Conservation (phyloP, 108 stramenopile species). For the Cyclotella distinguenda region DNA sequence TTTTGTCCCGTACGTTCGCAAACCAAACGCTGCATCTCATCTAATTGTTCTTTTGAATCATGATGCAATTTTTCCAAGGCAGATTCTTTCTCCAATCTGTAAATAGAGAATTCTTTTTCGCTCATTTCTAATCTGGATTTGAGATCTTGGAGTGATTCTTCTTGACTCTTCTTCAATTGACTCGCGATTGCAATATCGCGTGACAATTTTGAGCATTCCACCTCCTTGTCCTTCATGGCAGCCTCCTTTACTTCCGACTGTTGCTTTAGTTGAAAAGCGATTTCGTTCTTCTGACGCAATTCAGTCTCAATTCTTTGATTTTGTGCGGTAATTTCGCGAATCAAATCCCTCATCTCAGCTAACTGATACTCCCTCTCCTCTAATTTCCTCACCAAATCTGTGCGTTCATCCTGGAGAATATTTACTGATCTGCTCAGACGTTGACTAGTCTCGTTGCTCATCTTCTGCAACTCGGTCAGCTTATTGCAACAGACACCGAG, state of each 20-base stretch:
- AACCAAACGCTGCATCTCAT: not conserved
- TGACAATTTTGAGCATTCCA: slow-evolving; percentile 6
- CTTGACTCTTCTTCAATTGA: not conserved
- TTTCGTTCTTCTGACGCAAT: not conserved
- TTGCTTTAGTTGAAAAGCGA: slow-evolving; percentile 5
- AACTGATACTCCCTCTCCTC: slow-evolving; percentile 24
- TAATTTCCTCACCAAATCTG: slow-evolving; percentile 12
- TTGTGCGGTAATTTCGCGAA: slow-evolving; percentile 14
- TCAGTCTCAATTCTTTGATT: slow-evolving; percentile 9
- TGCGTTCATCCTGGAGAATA: slow-evolving; percentile 32
- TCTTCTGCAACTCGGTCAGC: slow-evolving; percentile 24
- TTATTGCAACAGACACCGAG: slow-evolving; percentile 6
- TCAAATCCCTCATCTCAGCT: slow-evolving; percentile 12
- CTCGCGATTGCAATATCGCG: not conserved
- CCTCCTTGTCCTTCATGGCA: not conserved
- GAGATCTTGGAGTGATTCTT: not conserved
- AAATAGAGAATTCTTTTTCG: slow-evolving; percentile 5
- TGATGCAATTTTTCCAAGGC: slow-evolving; percentile 6
- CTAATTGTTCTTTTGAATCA: not conserved
- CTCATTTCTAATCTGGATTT: slow-evolving; percentile 12
- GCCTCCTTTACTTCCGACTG: slow-evolving; percentile 1
- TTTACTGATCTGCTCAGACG: slow-evolving; percentile 37
- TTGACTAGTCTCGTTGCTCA: slow-evolving; percentile 35
- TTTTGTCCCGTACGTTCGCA: not conserved
- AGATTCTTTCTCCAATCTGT: slow-evolving; percentile 10